These are phyloP conservation scores for Symbiodinium natans DNA, from an alignment of 73 alveolate species.

Conservation along the genomic window DNA sequence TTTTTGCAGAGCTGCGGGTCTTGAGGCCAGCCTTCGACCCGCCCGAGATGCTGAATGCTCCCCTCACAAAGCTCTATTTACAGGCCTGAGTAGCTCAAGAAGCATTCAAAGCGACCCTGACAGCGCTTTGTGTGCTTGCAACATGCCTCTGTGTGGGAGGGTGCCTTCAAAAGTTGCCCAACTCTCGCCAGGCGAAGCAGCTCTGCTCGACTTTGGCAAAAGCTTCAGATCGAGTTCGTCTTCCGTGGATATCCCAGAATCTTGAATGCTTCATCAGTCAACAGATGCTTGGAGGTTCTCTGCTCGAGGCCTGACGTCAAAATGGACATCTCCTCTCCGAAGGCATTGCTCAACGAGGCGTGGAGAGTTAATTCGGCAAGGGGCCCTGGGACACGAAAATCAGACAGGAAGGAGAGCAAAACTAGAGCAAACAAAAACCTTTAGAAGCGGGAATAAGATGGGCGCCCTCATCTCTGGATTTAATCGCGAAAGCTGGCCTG, in stretches of 20 bases:
- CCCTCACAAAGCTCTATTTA: slow-evolving; percentile 84
- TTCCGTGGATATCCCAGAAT: slow-evolving; percentile 3
- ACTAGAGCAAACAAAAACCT: no score
- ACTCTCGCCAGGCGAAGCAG: slow-evolving; percentile 45
- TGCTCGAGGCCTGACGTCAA: slow-evolving; percentile 36
- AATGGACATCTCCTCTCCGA: slow-evolving; percentile 70
- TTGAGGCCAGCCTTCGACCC: slow-evolving; percentile 79
- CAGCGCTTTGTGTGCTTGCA: not conserved
- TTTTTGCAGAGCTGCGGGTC: not conserved
- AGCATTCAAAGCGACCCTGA: not conserved
- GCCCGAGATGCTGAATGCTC: slow-evolving; percentile 94
- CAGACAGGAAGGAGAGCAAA: no score
- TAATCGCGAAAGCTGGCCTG: no score
- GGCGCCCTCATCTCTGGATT: no score
- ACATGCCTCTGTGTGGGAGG: no score
- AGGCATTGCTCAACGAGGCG: slow-evolving; percentile 79
- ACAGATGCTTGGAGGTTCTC: no score
- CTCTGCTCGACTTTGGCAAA: slow-evolving; percentile 34
- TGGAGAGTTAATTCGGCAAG: not conserved
- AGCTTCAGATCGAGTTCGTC: slow-evolving; percentile 49
- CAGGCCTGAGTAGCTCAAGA: slow-evolving; percentile 1
- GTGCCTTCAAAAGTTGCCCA: not conserved
- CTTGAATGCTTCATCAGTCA: no score
- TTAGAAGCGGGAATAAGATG: no score
- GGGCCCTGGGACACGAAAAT: not conserved